Percentiles rank a stretch among this genome's conserved stretches.
Conservation (phyloP, 495 filamentous ascomycete species). For the Bombardia bombarda region DNA sequence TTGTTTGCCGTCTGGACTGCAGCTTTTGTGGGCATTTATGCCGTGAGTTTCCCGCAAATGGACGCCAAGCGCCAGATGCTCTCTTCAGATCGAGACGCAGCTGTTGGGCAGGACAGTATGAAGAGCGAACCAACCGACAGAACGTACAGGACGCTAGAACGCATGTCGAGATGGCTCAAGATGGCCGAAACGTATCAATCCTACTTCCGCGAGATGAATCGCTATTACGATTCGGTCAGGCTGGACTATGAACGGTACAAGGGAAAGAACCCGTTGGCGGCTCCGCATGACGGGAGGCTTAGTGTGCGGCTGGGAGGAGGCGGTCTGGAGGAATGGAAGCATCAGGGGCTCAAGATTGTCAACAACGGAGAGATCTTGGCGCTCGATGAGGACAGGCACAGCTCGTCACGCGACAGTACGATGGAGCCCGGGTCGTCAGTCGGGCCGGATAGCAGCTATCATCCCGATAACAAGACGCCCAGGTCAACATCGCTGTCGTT, state of each 20-base stretch:
- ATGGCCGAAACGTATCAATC: conserved; percentile 66
- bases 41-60: conserved; percentile 69
- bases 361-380: conserved; percentile 33
- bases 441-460: conserved; percentile 14
- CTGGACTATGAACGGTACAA: conserved; percentile 42
- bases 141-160: conserved; percentile 34
- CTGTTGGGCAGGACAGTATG: conserved; percentile 15
- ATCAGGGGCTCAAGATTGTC: conserved; percentile 24
- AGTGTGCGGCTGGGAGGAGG: conserved; percentile 48
- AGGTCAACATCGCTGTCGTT: conserved; percentile 33
- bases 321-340: conserved; percentile 65
- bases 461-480: conserved; percentile 17
- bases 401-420: conserved; percentile 24
- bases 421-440: conserved; percentile 18
- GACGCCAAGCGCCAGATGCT: conserved; percentile 57
- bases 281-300: conserved; percentile 17
- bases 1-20: conserved; percentile 78
- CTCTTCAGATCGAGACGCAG: conserved; percentile 13
- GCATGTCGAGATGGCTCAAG: conserved; percentile 58
- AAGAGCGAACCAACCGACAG: conserved; percentile 30
- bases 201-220: conserved; percentile 59
- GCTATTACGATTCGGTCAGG: conserved; percentile 58
- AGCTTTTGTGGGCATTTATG: conserved; percentile 65
- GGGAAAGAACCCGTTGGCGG: conserved; percentile 12
- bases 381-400: conserved; percentile 22